Base-by-base conservation (phyloP, 306 rosid genomes). In the Neltuma alba region DNA sequence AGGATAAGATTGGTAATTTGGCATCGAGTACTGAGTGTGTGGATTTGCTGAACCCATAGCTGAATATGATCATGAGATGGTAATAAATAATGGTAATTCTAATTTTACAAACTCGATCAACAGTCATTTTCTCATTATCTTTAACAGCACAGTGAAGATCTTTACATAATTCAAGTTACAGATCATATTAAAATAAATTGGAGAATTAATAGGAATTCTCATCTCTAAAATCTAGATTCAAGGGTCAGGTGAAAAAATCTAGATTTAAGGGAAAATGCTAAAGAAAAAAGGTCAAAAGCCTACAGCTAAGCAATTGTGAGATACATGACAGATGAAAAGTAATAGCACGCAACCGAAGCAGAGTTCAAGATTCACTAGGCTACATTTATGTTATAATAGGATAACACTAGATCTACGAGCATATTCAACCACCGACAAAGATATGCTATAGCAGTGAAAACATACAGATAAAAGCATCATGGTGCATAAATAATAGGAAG, bases 121-220 rank as follows among this genome's bases (percentile, higher is more conserved):
- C 36, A 78, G 45, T 69, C 71, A 48, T 28, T 65, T 57, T 40
- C 76, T 67, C 57, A 73, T 42, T 34, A 57, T 78, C 47, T 83
- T 58, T 57, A 44, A 27, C 73, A 28, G 38, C 82, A 78, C 45
- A 45, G 60, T 78, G 6, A 83, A 78, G 76, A 67, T 78, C 73
- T 63, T 78, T 78, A 83, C 86, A 83, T 36, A 41, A 64, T 57
- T 57, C 72, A 55, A 55, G 76, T 66, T 73, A 83, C 80, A 83
- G 69, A 30, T 71, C 75, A 47, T 3, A 14, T 40, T 55, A 80
- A 41, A 83, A 73, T 7, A 65, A 65, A 64, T 65, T 54, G 40
- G 36, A 48, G 12, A 42, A 16, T 28, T 73, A 73, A 62, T 25
- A 55, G 76, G 72, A 73, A 52, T 44, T 78, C 76, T 58, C 65